A percentile compares a stretch with the other conserved stretches of the same genome.
These are phyloP conservation scores for Candida glucosophila DNA, from an alignment of 1,139 yeast species.

Conservation along the genomic window DNA sequence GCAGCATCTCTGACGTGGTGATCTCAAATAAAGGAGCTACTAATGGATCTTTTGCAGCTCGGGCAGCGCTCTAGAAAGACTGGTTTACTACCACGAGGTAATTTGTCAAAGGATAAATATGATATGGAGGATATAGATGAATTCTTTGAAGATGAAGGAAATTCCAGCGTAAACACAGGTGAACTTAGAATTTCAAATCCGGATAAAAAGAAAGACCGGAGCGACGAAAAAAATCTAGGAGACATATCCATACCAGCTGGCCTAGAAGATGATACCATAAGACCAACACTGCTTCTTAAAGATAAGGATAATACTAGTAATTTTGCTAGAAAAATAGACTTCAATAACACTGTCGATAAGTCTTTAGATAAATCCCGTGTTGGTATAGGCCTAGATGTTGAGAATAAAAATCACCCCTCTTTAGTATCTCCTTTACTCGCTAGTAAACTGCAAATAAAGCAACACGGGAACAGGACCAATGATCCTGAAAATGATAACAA, in stretches of 20 bases:
- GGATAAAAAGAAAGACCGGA: too few relatives aligned
- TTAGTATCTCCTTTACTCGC: constrained; percentile 27
- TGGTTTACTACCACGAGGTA: constrained; percentile 43
- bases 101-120: constrained; percentile 52
- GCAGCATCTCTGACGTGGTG: constrained; percentile 1
- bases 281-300: constrained; percentile 3
- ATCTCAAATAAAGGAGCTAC: neutral
- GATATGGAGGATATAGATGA: constrained; percentile 78
- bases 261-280: neutral
- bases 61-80: constrained; percentile 55
- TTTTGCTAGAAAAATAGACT: constrained; percentile 30
- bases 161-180: constrained; percentile 5
- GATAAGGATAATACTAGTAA: constrained; percentile 5
- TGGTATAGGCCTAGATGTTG: constrained; percentile 12
- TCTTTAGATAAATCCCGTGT: constrained; percentile 24
- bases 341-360: constrained; percentile 31
- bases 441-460: constrained; percentile 4
- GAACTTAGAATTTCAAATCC: too few relatives aligned
- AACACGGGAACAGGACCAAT: constrained; percentile 4
- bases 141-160: constrained; percentile 55
- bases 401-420: constrained; percentile 19
- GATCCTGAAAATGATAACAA: constrained; percentile 6
- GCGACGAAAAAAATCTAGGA: too few relatives aligned
- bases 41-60: constrained; percentile 42
- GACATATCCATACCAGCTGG: constrained; percentile 1